phyloP scores from a whole-genome alignment of 306 rosid genomes.

The Hippophae tibetana region DNA sequence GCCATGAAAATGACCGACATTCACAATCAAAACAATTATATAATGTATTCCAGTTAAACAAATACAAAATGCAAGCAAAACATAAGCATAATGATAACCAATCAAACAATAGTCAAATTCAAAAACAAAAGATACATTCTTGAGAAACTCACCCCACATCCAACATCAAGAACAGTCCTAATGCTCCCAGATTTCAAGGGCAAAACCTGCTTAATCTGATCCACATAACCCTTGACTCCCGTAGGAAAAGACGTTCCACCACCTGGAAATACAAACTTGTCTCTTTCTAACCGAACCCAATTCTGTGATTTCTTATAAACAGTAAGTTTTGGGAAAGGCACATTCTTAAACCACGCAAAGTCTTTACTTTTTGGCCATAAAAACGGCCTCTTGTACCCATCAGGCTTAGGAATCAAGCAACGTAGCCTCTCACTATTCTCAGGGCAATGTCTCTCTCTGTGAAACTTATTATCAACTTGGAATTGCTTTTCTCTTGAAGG shows the following conservation, averaged over 20 bases:
- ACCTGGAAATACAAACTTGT: neutral
- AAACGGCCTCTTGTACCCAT: neutral
- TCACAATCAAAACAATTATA: no score
- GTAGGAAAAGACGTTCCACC: neutral
- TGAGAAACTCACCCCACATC: neutral
- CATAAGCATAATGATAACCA: no score
- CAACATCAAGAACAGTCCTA: neutral
- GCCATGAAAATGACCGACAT: no score
- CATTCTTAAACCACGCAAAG: neutral
- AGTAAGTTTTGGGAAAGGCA: neutral
- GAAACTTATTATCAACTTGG: neutral
- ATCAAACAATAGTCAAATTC: no score
- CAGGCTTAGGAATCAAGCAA: neutral
- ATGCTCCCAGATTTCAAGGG: neutral
- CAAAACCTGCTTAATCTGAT: neutral
- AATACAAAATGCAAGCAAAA: no score
- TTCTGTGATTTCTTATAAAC: neutral
- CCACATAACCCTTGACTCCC: conserved; percentile 1
- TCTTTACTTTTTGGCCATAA: neutral
- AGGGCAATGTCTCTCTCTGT: neutral
- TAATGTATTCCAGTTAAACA: no score
- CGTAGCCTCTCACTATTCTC: neutral
- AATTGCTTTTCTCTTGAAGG: neutral
- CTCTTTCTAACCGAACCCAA: neutral
- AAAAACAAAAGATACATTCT: no score